Conservation (phyloP, 1,139 yeast species). For the Ashbya aceris region DNA sequence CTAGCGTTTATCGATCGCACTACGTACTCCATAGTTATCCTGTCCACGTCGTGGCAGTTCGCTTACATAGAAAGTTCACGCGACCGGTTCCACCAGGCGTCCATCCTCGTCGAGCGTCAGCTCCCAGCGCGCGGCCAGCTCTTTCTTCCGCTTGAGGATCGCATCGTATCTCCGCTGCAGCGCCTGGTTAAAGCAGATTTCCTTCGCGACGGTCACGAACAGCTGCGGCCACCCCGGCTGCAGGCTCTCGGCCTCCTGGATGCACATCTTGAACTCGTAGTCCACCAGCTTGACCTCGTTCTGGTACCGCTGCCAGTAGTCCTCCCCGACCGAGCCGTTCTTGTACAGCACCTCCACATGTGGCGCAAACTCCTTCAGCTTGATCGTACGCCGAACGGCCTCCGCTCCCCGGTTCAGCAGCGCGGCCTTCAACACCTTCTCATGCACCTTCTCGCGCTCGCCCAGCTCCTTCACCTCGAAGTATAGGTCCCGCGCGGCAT, state of each 20-base stretch:
- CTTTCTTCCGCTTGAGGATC: conserved; percentile 46
- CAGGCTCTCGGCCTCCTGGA: conserved; percentile 62
- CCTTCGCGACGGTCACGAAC: conserved; percentile 74
- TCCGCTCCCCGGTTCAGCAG: conserved; percentile 81
- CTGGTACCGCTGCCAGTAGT: conserved; percentile 68
- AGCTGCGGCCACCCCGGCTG: conserved; percentile 76
- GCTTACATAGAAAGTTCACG: conserved; percentile 3
- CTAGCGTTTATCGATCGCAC: background rate
- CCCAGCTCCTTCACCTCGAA: conserved; percentile 44
- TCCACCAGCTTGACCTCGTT: conserved; percentile 69
- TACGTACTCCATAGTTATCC: no score
- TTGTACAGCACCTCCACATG: conserved; percentile 66
- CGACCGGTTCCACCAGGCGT: conserved; percentile 11
- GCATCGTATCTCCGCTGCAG: conserved; percentile 68
- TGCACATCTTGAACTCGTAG: conserved; percentile 67
- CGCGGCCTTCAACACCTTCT: conserved; percentile 78
- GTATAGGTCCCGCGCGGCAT: conserved; percentile 58
- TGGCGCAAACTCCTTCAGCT: conserved; percentile 48
- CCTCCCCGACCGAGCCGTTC: conserved; percentile 86
- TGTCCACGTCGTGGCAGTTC: no score
- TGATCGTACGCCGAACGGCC: conserved; percentile 86
- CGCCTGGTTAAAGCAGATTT: conserved; percentile 87
- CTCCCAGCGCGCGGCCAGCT: conserved; percentile 45
- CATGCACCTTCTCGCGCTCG: conserved; percentile 56
- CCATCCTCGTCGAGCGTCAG: conserved; percentile 30